A percentile compares a stretch with the other conserved stretches of the same genome.
Conservation (phyloP, 305 asterid species). For the Lippia alba region DNA sequence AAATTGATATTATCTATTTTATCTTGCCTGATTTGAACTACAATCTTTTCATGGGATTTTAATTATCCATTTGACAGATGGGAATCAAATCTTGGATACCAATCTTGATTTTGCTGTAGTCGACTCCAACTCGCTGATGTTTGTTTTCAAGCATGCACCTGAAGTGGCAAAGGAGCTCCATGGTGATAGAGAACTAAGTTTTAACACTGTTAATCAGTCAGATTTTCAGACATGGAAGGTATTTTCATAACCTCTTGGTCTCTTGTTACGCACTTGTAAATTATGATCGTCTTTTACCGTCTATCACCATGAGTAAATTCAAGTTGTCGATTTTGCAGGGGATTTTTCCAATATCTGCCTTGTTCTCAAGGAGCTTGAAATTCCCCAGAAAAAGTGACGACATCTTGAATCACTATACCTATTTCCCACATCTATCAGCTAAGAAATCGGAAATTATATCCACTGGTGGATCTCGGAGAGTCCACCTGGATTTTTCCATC, state of each 20-base stretch:
- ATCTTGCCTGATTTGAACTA: slow-evolving; percentile 6
- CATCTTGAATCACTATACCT: slow-evolving; percentile 49
- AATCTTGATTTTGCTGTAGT: slow-evolving; percentile 90
- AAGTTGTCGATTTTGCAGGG: slow-evolving; percentile 61
- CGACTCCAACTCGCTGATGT: slow-evolving; percentile 88
- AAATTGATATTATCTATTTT: background rate
- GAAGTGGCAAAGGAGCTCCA: slow-evolving; percentile 70
- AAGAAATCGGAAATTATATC: slow-evolving; percentile 42
- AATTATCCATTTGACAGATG: slow-evolving; percentile 55
- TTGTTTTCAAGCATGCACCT: slow-evolving; percentile 88
- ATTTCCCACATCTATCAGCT: slow-evolving; percentile 62
- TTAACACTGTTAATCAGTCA: slow-evolving; percentile 57
- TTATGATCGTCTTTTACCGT: slow-evolving; percentile 4
- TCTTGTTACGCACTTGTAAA: slow-evolving; percentile 7
- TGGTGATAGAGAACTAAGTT: slow-evolving; percentile 56
- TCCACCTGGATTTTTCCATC: slow-evolving; percentile 72
- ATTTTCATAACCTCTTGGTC: slow-evolving; percentile 27
- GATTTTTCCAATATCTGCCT: slow-evolving; percentile 70
- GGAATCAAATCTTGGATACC: slow-evolving; percentile 59
- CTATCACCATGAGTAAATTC: background rate
- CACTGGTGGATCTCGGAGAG: slow-evolving; percentile 65
- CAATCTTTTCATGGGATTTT: slow-evolving; percentile 25
- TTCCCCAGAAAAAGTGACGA: slow-evolving; percentile 65
- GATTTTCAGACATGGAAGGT: slow-evolving; percentile 79
- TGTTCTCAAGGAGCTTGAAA: slow-evolving; percentile 82